Percentiles rank a stretch among this genome's conserved stretches.
Conservation (phyloP, 108 stramenopile genomes). For the Hondaea fermentalgiana region DNA sequence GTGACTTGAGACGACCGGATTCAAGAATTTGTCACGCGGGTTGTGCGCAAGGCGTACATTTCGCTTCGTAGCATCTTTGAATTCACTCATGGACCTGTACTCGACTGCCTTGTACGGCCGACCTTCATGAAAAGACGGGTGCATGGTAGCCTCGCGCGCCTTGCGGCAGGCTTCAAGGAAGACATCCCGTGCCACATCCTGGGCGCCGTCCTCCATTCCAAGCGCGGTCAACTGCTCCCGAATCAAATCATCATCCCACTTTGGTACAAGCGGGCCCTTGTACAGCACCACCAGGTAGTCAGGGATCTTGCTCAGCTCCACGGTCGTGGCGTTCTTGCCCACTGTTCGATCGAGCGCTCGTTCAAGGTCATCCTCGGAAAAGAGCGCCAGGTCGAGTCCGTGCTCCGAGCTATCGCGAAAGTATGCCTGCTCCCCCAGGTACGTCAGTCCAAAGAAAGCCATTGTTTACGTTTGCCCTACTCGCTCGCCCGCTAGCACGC, state of each 20-base stretch:
- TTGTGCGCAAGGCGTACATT: neutral
- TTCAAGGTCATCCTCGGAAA: neutral
- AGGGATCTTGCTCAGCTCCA: neutral
- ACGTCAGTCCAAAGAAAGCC: slow-evolving; percentile 2
- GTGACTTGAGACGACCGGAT: neutral
- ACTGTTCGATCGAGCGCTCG: neutral
- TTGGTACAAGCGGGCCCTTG: neutral
- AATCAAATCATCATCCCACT: neutral
- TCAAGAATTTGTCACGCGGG: neutral
- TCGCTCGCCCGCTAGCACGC: no score
- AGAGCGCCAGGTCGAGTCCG: neutral
- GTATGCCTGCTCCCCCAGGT: neutral
- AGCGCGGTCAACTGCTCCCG: neutral
- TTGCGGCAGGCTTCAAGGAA: neutral
- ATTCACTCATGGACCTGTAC: neutral
- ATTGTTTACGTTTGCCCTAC: neutral
- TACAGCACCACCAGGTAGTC: neutral
- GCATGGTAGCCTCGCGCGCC: neutral
- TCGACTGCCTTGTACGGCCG: neutral
- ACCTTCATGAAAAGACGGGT: neutral
- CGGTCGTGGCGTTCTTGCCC: neutral
- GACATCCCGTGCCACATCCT: neutral
- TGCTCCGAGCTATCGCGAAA: slow-evolving; percentile 10
- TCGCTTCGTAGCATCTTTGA: neutral
- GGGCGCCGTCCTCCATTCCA: neutral